Base-by-base conservation (phyloP, 345 rosid species). In the Erucastrum elatum region DNA sequence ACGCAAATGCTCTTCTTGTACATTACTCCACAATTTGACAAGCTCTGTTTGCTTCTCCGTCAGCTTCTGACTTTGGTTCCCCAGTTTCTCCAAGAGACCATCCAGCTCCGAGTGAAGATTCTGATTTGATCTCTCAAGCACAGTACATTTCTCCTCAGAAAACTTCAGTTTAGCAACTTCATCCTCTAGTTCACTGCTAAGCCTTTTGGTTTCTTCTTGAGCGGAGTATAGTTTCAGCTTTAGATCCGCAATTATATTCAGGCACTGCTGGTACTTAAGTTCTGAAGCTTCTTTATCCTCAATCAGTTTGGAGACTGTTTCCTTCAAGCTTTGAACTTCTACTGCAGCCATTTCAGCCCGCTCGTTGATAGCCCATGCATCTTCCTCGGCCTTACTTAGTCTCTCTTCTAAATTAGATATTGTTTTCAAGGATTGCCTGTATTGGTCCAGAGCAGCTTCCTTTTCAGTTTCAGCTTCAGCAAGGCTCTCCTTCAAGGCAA, bases 41-140 rank as follows among this genome's bases (percentile, higher is more conserved):
- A 91, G 60, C 83, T 95, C 98, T 83, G 88, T 84, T 84, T 95
- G 97, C 84, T 91, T 95, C 87, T 90, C 97, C 0, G 88, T 86
- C 59, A 95, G 85, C 74, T 91, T 94, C 65, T 84, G 82, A 72
- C 83, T 87, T 85, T 90, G 96, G 75, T 80, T 73, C 33, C 85
- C 92, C 82, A 87, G 82, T 84, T 87, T 89, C 81, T 84, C 89
- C 64, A 76, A 73, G 71, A 82, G 74, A 70, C 86, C 72, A 82
- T 93, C 94, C 64, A 95, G 58, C 70, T 95, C 97, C 11, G 88
- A 85, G 79, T 91, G 92, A 66, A 93, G 85, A 79, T 85, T 87
- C 83, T 89, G 89, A 83, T 91, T 93, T 41, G 96, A 89, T 66
- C 74, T 87, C 92, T 91, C 98, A 80, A 95, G 82, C 51, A 87